Evolutionary conservation across 306 rosid species (phyloP), one percentile per base, ranked within the genome.

Genomic region (Arachis stenosperma): DNA sequence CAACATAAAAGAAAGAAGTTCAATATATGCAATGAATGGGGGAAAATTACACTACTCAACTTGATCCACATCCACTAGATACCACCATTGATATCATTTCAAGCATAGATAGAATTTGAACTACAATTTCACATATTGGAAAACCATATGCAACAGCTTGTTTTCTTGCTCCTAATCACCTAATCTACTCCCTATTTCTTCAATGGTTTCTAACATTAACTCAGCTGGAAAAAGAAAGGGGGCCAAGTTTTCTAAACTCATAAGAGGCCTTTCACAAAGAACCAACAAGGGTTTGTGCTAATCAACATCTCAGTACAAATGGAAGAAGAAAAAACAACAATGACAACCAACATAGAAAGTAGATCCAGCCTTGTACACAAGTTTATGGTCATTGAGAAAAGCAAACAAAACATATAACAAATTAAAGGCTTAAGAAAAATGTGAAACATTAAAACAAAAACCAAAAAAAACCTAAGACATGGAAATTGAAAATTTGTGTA

Each of bases 1-100:
- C 67, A 83, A 69, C 65, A 59, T 10, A 81, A 57, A 86, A 59
- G 61, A n/a, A 65, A 14, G 22, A 75, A 77, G 65, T 37, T 71
- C 17, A 79, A 50, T 6, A n/a, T 42, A 13, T 2, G 54, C 17
- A 15, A 73, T 57, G 33, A 69, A 60, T 39, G 11, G 17, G 6
- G 67, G 37, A 17, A 41, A 52, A 54, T 36, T 52, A 50, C 54
- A 9, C 0, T 17, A 59, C 63, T 71, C 70, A 64, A 61, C 61
- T 29, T 2, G 70, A 56, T 62, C 53, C 12, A n/a, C 75, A 67
- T 36, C 10, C 53, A 58, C 61, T 62, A 40, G 40, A 62, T 8
- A 55, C 56, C 37, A 7, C 22, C 46, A 11, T 54, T 9, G 36
- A 29, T 57, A 33, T 5, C 12, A 37, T 54, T 65, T 43, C n/a